Evolutionary conservation across 768 basidiomycete genomes (phyloP), one percentile per base, ranked within the genome.

Genomic region (Boletus tylopilopsis): DNA sequence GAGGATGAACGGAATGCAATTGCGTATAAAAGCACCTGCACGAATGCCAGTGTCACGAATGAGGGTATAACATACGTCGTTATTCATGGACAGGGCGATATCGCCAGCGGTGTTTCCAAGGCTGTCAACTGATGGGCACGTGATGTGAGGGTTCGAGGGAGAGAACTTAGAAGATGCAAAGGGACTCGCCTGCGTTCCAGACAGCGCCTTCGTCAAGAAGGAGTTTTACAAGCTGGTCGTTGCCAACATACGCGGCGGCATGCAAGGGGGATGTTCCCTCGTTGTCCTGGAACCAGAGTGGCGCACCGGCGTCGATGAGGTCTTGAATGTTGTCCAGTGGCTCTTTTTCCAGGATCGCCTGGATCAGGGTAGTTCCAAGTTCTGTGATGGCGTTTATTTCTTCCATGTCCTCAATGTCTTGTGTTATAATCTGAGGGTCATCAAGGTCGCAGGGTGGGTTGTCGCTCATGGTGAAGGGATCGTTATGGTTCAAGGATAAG

Each of bases 41-140:
- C 95, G 83, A 50, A 98, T 83, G 8, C 95, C 96, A 48, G 95
- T 90, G 69, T 95, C 86, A n/a, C 91, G 80, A 41, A 99, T 87
- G 44, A 81, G 61, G 19, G 73, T 78, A 67, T 97, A 98, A 15
- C 84, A 84, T 33, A 71, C 70, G 48, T 73, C 69, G 58, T 94
- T 79, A 58, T 95, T 94, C 67, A 88, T 77, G 8, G 93, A 95
- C 25, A 93, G 73, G 11, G 93, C 87, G 43, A 98, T 81, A 58
- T 97, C 95, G 9, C 85, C 94, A 1, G 96, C 90, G 8, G 92
- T 95, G 59, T 86, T 81, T 35, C 82, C 80, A 50, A 84, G 68
- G 51, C 84, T 77, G 63, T 96, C 92, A 54, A 88, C 92, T 88
- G 42, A 53, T 21, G 23, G 13, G 18, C 2, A 25, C 1, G 23